Evolutionary conservation across 805 yeast genomes (phyloP).

Genomic region (Jamesozyma piceae): DNA sequence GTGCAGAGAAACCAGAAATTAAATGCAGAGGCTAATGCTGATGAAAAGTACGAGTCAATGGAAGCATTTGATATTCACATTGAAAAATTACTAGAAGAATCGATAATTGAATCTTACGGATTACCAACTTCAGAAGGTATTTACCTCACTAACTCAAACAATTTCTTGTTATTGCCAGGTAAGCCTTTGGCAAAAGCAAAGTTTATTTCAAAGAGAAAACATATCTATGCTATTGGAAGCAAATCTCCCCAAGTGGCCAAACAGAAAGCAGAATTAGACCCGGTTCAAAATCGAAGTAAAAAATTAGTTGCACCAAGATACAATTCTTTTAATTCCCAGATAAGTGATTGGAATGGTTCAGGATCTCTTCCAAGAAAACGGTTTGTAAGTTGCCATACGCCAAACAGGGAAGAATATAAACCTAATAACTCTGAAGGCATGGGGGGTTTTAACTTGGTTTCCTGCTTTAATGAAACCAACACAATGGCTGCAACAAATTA

Average conservation of each 20-base stretch:
- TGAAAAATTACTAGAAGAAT: neutral
- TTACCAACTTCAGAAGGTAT: neutral
- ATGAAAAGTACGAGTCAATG: neutral
- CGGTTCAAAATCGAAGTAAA: neutral
- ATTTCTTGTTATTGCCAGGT: neutral
- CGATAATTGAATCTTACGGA: neutral
- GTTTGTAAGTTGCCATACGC: too few relatives aligned
- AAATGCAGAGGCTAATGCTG: neutral
- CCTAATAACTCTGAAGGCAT: too few relatives aligned
- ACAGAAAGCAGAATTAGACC: too few relatives aligned
- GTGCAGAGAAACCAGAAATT: neutral
- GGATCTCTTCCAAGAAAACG: too few relatives aligned
- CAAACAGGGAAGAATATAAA: too few relatives aligned
- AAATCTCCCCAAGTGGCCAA: too few relatives aligned
- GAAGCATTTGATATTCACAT: neutral
- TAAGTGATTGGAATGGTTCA: too few relatives aligned
- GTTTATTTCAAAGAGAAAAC: neutral
- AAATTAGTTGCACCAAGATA: neutral
- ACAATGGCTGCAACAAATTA: neutral
- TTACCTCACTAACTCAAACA: neutral
- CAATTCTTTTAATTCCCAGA: too few relatives aligned
- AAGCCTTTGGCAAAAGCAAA: neutral
- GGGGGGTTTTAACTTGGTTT: too few relatives aligned
- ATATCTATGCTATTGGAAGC: neutral
- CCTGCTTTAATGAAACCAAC: neutral